Percentiles rank a stretch among this genome's conserved stretches.
These are phyloP conservation scores for Blastomyces gilchristii DNA, from an alignment of 2,329 filamentous ascomycete genomes.

Conservation along the genomic window DNA sequence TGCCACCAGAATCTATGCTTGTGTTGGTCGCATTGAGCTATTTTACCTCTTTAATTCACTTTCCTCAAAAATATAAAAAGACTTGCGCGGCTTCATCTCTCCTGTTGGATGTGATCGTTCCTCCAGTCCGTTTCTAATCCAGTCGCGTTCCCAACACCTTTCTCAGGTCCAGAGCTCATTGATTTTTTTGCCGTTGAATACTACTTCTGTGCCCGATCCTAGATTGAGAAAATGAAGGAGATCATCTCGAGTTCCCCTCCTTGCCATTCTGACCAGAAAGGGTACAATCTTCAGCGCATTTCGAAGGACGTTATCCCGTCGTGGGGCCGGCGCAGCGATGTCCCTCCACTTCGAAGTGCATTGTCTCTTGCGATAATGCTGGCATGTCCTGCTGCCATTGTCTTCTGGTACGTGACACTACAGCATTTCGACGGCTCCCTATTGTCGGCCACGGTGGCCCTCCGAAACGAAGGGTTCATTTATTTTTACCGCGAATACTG, in stretches of 20 bases:
- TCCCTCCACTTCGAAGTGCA: neutral
- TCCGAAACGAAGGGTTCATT: slow-evolving; percentile 14
- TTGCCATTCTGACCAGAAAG: neutral
- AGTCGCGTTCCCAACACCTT: neutral
- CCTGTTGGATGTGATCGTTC: neutral
- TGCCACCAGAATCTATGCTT: neutral
- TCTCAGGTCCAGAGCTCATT: neutral
- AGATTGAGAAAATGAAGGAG: slow-evolving; percentile 3
- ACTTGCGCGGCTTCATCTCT: neutral
- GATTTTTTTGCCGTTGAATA: neutral
- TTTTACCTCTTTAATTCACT: neutral
- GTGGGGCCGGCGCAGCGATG: slow-evolving; percentile 5
- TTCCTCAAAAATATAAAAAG: neutral
- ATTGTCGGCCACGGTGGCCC: slow-evolving; percentile 10
- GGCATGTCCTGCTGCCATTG: slow-evolving; percentile 18
- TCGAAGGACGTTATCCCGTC: slow-evolving; percentile 5
- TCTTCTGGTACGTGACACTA: slow-evolving; percentile 18
- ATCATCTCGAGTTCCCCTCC: neutral
- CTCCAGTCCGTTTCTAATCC: neutral
- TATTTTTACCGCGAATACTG: slow-evolving; percentile 15
- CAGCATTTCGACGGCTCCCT: slow-evolving; percentile 20
- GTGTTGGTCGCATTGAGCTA: neutral
- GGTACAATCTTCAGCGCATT: neutral
- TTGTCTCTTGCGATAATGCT: slow-evolving; percentile 16
- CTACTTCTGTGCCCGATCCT: neutral